phyloP scores from a whole-genome alignment of 2,329 filamentous ascomycete genomes.

The Kalmusia sp. region DNA sequence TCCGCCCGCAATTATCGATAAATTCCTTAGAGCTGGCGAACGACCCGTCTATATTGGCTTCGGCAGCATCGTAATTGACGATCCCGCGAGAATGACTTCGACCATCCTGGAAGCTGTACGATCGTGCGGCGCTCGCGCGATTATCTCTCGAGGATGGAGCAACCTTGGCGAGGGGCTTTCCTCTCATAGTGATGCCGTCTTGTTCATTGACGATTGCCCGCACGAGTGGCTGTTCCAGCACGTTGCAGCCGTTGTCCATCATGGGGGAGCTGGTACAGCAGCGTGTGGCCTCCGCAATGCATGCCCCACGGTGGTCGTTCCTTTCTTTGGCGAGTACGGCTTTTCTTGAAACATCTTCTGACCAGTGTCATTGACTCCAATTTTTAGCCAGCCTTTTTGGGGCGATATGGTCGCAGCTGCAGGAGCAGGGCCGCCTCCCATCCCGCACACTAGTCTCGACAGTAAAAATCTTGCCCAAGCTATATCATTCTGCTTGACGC shows the following conservation, averaged over 20 bases:
- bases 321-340: constrained; percentile 65
- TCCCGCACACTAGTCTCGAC: constrained; percentile 29
- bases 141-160: constrained; percentile 64
- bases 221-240: constrained; percentile 87
- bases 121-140: constrained; percentile 47
- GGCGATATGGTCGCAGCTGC: constrained; percentile 37
- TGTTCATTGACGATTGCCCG: constrained; percentile 72
- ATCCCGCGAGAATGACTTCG: constrained; percentile 53
- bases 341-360: background rate
- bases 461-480: constrained; percentile 28
- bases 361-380: background rate
- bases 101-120: constrained; percentile 57
- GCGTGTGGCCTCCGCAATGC: constrained; percentile 79
- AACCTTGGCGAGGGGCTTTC: constrained; percentile 37
- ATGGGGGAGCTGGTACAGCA: constrained; percentile 86
- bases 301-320: constrained; percentile 78
- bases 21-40: constrained; percentile 58
- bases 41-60: constrained; percentile 64
- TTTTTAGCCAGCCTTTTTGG: constrained; percentile 35
- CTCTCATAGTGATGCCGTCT: constrained; percentile 29
- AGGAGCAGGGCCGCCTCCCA: constrained; percentile 36
- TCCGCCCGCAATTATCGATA: constrained; percentile 47
- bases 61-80: constrained; percentile 63
- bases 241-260: constrained; percentile 81
- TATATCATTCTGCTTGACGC: constrained; percentile 31